Evolutionary conservation across 768 basidiomycete species (phyloP), one percentile per base, ranked within the genome.

Genomic region (Russula earlei): DNA sequence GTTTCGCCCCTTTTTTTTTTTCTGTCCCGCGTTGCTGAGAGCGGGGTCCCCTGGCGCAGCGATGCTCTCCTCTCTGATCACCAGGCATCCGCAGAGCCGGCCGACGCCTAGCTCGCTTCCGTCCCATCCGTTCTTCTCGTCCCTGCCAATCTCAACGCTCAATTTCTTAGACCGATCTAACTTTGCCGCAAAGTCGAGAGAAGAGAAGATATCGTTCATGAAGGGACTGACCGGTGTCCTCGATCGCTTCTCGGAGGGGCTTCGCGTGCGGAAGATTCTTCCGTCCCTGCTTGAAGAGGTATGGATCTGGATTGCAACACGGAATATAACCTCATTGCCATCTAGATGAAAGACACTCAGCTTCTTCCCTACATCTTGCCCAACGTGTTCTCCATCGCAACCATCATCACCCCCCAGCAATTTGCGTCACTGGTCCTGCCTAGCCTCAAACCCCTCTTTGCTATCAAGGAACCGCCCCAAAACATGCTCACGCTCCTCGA

Each of bases 181-280:
- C 55, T 99, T 98, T 67, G 90, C 93, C 0, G 82, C 91, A 0
- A 96, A 97, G 70, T 85, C 92, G 2, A 74, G 86, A 54, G 95
- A 98, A 71, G 96, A 97, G 67, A 98, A 98, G 68, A 85, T 96
- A 25, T 88, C 89, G 0, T 97, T 97, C 68, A 87, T 97, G 82
- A 91, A 91, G 67, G 94, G 95, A 0, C 71, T 97, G 19, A 77
- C 85, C 1, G 66, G 77, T 48, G 93, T 97, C 7, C 70, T 98
- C 36, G 82, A 83, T 53, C 82, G 77, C 44, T 98, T 99, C 69
- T 87, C 88, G 9, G 91, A 93, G 63, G 86, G 92, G 15, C 74
- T 98, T 52, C 78, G 84, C 49, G 85, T 78, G 53, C 80, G 93
- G 22, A 98, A 98, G 67, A 87, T 98, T 47, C 73, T 99, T 36